These are phyloP conservation scores for Scedosporium minutisporum DNA, from an alignment of 2,329 filamentous ascomycete genomes.

Conservation along the genomic window DNA sequence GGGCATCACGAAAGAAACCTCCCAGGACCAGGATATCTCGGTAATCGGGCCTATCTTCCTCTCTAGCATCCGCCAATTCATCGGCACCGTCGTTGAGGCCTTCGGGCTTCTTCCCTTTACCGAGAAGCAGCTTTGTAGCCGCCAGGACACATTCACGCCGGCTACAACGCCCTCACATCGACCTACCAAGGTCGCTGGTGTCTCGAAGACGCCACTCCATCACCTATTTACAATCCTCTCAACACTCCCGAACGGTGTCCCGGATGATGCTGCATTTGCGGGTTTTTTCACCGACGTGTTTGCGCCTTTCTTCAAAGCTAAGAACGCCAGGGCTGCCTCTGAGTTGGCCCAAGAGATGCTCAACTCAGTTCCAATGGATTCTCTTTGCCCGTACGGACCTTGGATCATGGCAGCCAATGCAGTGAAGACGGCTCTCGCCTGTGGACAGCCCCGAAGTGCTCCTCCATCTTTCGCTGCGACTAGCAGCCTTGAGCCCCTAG, in stretches of 20 bases:
- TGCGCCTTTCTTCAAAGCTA: constrained; percentile 47
- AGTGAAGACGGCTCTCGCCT: constrained; percentile 26
- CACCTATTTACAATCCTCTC: constrained; percentile 56
- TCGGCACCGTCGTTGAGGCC: constrained; percentile 37
- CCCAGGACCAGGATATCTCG: constrained; percentile 37
- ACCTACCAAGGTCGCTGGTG: constrained; percentile 37
- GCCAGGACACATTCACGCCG: constrained; percentile 46
- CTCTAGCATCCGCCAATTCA: constrained; percentile 39
- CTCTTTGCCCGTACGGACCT: constrained; percentile 34
- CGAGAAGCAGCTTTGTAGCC: constrained; percentile 28
- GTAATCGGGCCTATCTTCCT: constrained; percentile 40
- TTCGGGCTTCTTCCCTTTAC: constrained; percentile 54
- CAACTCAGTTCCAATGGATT: constrained; percentile 35
- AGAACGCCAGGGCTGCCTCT: constrained; percentile 30
- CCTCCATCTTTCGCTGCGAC: constrained; percentile 13
- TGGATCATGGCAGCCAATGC: constrained; percentile 41
- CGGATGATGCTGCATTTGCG: constrained; percentile 35
- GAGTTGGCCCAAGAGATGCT: constrained; percentile 43
- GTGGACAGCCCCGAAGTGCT: constrained; percentile 22
- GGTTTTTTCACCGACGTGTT: constrained; percentile 42
- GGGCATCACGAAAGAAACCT: constrained; percentile 27
- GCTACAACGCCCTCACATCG: constrained; percentile 58
- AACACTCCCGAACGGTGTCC: constrained; percentile 34
- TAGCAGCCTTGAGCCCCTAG: constrained; percentile 21
- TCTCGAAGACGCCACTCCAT: constrained; percentile 50